Conservation (phyloP, 495 filamentous ascomycete genomes). For the Tuber borchii region DNA sequence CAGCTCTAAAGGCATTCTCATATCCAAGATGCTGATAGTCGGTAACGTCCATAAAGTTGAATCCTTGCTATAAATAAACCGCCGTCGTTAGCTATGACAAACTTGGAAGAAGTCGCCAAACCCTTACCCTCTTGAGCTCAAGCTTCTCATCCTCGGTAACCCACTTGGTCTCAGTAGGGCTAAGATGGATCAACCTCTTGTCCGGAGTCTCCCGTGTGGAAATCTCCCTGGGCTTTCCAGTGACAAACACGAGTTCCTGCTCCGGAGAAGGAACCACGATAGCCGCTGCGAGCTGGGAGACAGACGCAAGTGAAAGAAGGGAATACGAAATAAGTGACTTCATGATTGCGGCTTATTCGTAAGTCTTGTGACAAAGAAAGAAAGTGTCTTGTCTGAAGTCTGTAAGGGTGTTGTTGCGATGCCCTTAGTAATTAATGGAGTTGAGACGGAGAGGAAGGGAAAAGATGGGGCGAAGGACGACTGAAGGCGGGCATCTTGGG, state of each 20-base stretch:
- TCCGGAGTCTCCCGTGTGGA: constrained; percentile 44
- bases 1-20: constrained; percentile 40
- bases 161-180: constrained; percentile 75
- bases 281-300: constrained; percentile 24
- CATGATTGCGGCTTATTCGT: constrained; percentile 26
- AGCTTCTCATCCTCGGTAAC: constrained; percentile 94
- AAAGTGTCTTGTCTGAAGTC: constrained; percentile 1
- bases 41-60: constrained; percentile 94
- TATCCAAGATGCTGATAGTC: constrained; percentile 56
- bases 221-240: constrained; percentile 25
- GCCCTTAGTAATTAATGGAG: background rate
- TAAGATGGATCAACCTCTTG: constrained; percentile 75
- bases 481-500: background rate
- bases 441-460: constrained; percentile 4
- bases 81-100: background rate
- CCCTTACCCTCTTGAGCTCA: constrained; percentile 70
- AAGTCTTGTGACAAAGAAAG: background rate
- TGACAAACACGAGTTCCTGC: constrained; percentile 23
- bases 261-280: constrained; percentile 34
- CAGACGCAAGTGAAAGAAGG: constrained; percentile 34
- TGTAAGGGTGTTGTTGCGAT: background rate
- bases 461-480: constrained; percentile 7
- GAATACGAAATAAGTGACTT: constrained; percentile 32
- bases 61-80: constrained; percentile 55
- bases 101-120: constrained; percentile 6